phyloP scores from a whole-genome alignment of 768 basidiomycete species.

The Postia placenta region DNA sequence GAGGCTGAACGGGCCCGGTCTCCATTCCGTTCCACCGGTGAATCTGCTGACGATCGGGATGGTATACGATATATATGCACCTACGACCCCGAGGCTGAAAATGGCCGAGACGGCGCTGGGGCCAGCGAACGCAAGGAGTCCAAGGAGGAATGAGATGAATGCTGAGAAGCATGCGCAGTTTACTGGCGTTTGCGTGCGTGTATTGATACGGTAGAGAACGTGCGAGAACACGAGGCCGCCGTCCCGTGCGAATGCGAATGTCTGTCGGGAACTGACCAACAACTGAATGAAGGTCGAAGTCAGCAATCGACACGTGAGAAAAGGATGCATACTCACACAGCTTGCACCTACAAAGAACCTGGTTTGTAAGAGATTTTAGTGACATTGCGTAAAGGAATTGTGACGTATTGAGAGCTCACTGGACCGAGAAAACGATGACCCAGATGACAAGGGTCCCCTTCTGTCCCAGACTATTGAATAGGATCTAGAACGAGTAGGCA shows the following conservation, averaged over 20 bases:
- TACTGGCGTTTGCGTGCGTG: slow-evolving; percentile 45
- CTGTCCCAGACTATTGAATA: slow-evolving; percentile 27
- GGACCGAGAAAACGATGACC: slow-evolving; percentile 28
- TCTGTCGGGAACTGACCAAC: slow-evolving; percentile 48
- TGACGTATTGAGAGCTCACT: slow-evolving; percentile 9
- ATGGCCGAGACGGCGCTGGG: slow-evolving; percentile 32
- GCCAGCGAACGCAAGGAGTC: slow-evolving; percentile 56
- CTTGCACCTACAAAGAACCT: slow-evolving; percentile 55
- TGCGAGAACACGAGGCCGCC: slow-evolving; percentile 58
- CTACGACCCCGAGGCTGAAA: slow-evolving; percentile 23
- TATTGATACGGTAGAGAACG: slow-evolving; percentile 55
- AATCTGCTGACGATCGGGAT: slow-evolving; percentile 30
- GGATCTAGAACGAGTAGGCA: slow-evolving; percentile 9
- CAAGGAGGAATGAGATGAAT: slow-evolving; percentile 40
- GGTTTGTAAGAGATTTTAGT: background rate
- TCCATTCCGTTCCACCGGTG: slow-evolving; percentile 18
- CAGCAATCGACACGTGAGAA: background rate
- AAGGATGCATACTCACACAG: slow-evolving; percentile 28
- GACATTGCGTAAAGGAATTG: background rate
- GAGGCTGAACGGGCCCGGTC: slow-evolving; percentile 31
- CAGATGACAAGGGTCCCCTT: slow-evolving; percentile 29
- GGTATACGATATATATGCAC: slow-evolving; percentile 22
- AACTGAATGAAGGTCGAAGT: slow-evolving; percentile 17
- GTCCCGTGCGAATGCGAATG: slow-evolving; percentile 67
- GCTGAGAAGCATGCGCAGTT: slow-evolving; percentile 51